phyloP scores from a whole-genome alignment of 179 eudicot genomes.

The Nepenthes alata region DNA sequence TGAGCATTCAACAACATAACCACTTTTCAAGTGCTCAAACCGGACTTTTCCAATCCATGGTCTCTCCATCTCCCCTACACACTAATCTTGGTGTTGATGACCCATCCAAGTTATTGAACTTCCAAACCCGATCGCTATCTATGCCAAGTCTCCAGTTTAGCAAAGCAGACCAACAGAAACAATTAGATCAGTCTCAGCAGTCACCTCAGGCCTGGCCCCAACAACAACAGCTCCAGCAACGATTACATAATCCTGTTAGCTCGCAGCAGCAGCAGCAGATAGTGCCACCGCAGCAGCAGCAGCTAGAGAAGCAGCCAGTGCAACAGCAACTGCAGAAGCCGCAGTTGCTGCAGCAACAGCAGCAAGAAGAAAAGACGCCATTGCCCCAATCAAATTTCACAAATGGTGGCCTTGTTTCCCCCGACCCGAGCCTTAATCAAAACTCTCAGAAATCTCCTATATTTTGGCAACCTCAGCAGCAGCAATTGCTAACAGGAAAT shows the following conservation, averaged over 20 bases:
- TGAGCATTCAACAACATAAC: conserved; percentile 89
- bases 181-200: conserved; percentile 42
- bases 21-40: conserved; percentile 44
- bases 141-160: conserved; percentile 34
- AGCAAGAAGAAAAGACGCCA: conserved; percentile 27
- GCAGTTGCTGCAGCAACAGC: conserved; percentile 21
- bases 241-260: conserved; percentile 18
- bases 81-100: conserved; percentile 44
- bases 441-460: conserved; percentile 32
- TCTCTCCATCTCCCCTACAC: conserved; percentile 34
- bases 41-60: conserved; percentile 42
- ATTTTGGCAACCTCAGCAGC: conserved; percentile 57
- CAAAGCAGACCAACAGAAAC: conserved; percentile 48
- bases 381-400: conserved; percentile 27
- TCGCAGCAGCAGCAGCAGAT: conserved; percentile 28
- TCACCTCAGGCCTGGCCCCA: conserved; percentile 47
- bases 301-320: conserved; percentile 20
- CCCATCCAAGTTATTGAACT: conserved; percentile 70
- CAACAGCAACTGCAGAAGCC: conserved; percentile 18
- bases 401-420: conserved; percentile 27
- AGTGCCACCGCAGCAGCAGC: conserved; percentile 17
- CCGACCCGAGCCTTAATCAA: conserved; percentile 41
- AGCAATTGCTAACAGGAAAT: conserved; percentile 36
- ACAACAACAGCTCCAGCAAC: conserved; percentile 28
- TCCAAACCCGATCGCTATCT: conserved; percentile 51